phyloP scores from a whole-genome alignment of 495 filamentous ascomycete species.

The Oidiodendron maius region DNA sequence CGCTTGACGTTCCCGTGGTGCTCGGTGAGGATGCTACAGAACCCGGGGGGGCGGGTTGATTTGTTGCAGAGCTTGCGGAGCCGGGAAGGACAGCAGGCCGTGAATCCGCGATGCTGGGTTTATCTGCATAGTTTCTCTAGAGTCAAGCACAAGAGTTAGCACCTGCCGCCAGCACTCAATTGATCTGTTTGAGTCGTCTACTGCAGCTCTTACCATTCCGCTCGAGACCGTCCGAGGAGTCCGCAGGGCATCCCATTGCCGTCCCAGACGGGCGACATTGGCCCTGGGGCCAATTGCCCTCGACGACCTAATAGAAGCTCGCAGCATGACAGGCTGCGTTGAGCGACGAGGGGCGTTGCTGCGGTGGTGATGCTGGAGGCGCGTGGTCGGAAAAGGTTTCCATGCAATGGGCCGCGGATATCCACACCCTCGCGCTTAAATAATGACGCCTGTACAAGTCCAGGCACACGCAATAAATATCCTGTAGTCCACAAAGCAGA shows the following conservation, averaged over 20 bases:
- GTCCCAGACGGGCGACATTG: constrained; percentile 35
- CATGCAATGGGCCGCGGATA: no score
- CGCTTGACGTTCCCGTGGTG: constrained; percentile 12
- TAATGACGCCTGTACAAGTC: no score
- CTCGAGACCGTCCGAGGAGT: constrained; percentile 23
- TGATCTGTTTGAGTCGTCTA: background rate
- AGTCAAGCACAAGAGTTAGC: constrained; percentile 7
- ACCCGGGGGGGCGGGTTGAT: constrained; percentile 40
- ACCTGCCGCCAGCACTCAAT: constrained; percentile 7
- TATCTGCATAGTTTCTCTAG: constrained; percentile 54
- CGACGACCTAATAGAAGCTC: constrained; percentile 55
- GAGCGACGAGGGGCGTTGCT: constrained; percentile 27
- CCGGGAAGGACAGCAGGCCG: constrained; percentile 51
- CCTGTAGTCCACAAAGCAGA: no score
- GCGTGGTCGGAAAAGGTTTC: constrained; percentile 16
- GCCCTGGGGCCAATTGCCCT: constrained; percentile 47
- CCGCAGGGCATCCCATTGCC: constrained; percentile 50
- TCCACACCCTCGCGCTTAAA: no score
- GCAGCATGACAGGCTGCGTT: constrained; percentile 61
- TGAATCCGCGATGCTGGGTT: constrained; percentile 38
- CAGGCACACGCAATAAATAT: no score
- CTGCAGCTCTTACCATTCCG: constrained; percentile 27
- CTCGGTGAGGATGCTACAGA: constrained; percentile 23
- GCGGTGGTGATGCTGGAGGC: constrained; percentile 14
- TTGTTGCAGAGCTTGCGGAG: constrained; percentile 46